A percentile compares a stretch with the other conserved stretches of the same genome.
phyloP scores from a whole-genome alignment of 1,284 basidiomycete species.

The Serendipita sp. region DNA sequence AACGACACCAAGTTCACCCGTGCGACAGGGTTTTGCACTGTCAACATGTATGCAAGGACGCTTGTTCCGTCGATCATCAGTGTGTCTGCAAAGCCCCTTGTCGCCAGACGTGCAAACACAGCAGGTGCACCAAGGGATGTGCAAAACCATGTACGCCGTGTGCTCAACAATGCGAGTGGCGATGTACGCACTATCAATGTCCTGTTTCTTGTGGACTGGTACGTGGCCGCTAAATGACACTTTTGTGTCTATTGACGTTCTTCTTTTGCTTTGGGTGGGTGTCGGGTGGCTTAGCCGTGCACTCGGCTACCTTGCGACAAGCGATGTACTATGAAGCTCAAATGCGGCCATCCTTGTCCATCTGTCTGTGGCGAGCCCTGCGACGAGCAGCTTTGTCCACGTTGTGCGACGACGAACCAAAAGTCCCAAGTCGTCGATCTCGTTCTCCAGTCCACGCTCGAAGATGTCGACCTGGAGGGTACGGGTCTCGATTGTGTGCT shows the following conservation, averaged over 20 bases:
- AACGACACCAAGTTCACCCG: slow-evolving; percentile 31
- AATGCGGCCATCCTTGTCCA: slow-evolving; percentile 53
- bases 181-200: slow-evolving; percentile 40
- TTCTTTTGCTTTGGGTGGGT: not conserved
- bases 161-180: slow-evolving; percentile 43
- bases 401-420: slow-evolving; percentile 31
- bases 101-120: slow-evolving; percentile 42
- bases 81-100: slow-evolving; percentile 38
- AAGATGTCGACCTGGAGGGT: slow-evolving; percentile 32
- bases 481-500: slow-evolving; percentile 35
- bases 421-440: slow-evolving; percentile 40
- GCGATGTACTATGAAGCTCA: slow-evolving; percentile 33
- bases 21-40: slow-evolving; percentile 45
- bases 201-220: slow-evolving; percentile 59
- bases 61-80: slow-evolving; percentile 38
- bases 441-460: slow-evolving; percentile 36
- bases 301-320: slow-evolving; percentile 50
- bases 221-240: slow-evolving; percentile 19
- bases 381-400: slow-evolving; percentile 36
- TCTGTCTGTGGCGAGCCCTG: slow-evolving; percentile 64
- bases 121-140: slow-evolving; percentile 35
- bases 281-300: slow-evolving; percentile 35
- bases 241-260: too few species aligned
- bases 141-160: slow-evolving; percentile 48
- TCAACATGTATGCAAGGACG: slow-evolving; percentile 37